Evolutionary conservation across 202 grass and related monocot genomes (phyloP).

Genomic region (Miscanthus sacchariflorus): DNA sequence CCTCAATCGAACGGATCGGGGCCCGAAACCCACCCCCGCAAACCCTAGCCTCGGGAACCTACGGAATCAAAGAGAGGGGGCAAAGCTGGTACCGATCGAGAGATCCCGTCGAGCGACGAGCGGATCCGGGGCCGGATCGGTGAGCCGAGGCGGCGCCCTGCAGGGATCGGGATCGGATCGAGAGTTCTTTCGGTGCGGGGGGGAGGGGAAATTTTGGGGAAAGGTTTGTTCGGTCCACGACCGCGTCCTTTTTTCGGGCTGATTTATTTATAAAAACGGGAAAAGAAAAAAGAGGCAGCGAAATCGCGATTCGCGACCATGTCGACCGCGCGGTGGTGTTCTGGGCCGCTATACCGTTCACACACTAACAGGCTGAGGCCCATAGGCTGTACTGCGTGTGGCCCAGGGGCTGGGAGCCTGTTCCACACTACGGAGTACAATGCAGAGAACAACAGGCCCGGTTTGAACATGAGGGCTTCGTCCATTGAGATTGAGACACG

Average conservation of each 20-base stretch:
- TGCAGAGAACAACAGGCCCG: not conserved
- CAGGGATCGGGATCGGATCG: conserved; percentile 47
- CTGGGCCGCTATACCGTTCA: conserved; percentile 2
- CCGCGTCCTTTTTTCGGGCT: conserved; percentile 52
- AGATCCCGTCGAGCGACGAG: conserved; percentile 33
- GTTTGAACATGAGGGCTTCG: not conserved
- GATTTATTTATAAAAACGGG: conserved; percentile 62
- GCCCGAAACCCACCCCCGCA: conserved; percentile 8
- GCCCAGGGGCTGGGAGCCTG: not conserved
- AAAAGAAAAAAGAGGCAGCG: conserved; percentile 39
- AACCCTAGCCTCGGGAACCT: conserved; percentile 51
- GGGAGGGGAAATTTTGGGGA: conserved; percentile 53
- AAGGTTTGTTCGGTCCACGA: conserved; percentile 60
- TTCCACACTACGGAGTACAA: not conserved
- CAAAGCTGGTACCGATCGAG: conserved; percentile 40
- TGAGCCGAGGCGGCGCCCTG: conserved; percentile 10
- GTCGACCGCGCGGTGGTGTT: conserved; percentile 9
- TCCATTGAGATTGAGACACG: not conserved
- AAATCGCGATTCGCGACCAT: conserved; percentile 31
- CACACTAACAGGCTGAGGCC: not conserved
- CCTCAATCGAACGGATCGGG: conserved; percentile 46
- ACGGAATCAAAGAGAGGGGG: conserved; percentile 18
- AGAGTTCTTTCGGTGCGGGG: not conserved
- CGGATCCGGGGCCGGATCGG: conserved; percentile 37
- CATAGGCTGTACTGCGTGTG: not conserved